phyloP scores from a whole-genome alignment of 768 basidiomycete genomes.

The Serendipita sp. region DNA sequence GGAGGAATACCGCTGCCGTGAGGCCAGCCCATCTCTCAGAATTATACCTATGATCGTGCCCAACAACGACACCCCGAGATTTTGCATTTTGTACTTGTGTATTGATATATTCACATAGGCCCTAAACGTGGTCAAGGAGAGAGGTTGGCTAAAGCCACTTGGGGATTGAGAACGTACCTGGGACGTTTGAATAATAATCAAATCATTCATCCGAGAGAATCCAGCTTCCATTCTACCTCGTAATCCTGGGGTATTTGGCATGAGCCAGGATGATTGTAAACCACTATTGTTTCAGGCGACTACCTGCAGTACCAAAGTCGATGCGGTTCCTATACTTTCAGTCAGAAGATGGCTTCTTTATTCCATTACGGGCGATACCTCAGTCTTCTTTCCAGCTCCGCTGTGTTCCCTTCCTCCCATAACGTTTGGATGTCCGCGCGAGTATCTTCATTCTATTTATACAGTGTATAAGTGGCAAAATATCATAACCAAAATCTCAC shows the following conservation, averaged over 20 bases:
- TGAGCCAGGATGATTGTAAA: too few species aligned
- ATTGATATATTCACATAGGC: conserved; percentile 56
- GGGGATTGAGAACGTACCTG: conserved; percentile 30
- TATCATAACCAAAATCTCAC: not conserved
- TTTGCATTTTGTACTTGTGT: conserved; percentile 34
- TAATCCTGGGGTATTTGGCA: conserved; percentile 31
- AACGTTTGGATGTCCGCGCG: conserved; percentile 15
- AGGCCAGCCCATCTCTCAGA: conserved; percentile 62
- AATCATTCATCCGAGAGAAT: conserved; percentile 81
- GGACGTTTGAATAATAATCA: conserved; percentile 66
- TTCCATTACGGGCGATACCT: conserved; percentile 11
- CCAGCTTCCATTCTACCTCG: conserved; percentile 77
- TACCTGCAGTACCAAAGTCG: conserved; percentile 77
- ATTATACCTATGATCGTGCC: conserved; percentile 73
- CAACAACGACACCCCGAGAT: conserved; percentile 57
- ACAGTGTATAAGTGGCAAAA: not conserved
- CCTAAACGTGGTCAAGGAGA: conserved; percentile 25
- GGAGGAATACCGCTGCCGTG: conserved; percentile 53
- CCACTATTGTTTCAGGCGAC: not conserved
- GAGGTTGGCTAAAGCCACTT: not conserved
- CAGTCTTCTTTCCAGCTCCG: conserved; percentile 15
- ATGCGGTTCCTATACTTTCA: conserved; percentile 32
- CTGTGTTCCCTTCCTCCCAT: conserved; percentile 4
- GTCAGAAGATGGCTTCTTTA: conserved; percentile 7
- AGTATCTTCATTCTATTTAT: conserved; percentile 14